Percentiles rank a stretch among this genome's conserved stretches.
These are phyloP conservation scores for Malania oleifera DNA, from an alignment of 164 flowering plant genomes.

Conservation along the genomic window DNA sequence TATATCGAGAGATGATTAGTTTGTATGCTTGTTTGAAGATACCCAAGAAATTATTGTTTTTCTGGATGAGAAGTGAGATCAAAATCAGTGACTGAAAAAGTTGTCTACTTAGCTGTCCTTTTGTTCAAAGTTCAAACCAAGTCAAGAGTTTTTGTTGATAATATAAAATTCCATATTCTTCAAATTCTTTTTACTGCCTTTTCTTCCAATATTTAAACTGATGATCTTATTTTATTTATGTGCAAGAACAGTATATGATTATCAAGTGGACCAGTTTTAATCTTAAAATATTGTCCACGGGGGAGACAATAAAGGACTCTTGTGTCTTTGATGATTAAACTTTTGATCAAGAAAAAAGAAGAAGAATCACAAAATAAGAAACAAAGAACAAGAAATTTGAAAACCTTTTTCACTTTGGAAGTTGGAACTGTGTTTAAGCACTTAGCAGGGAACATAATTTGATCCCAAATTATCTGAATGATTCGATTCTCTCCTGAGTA, in stretches of 20 bases:
- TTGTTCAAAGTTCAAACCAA: conserved; percentile 12
- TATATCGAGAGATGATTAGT: conserved; percentile 15
- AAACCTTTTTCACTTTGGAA: background rate
- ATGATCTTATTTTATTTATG: conserved; percentile 6
- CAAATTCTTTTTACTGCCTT: conserved; percentile 2
- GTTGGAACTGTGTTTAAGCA: background rate
- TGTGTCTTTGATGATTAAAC: conserved; percentile 15
- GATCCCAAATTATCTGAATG: background rate
- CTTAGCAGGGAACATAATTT: background rate
- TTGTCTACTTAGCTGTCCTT: conserved; percentile 6
- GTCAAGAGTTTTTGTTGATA: conserved; percentile 12
- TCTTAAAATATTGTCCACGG: conserved; percentile 1
- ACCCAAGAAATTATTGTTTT: background rate
- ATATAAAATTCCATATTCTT: conserved; percentile 22
- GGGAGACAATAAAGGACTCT: conserved; percentile 14
- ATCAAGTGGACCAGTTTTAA: conserved; percentile 9
- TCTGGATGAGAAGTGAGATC: background rate
- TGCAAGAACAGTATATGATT: conserved; percentile 21
- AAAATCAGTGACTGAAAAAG: conserved; percentile 6
- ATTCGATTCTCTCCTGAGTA: background rate
- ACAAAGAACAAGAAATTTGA: too few species aligned
- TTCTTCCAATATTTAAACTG: conserved; percentile 1
- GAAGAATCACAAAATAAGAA: too few species aligned
- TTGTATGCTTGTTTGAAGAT: background rate
- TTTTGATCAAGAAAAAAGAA: conserved; percentile 5